These are phyloP conservation scores for Apiospora marii DNA, from an alignment of 2,329 filamentous ascomycete genomes.

Conservation along the genomic window DNA sequence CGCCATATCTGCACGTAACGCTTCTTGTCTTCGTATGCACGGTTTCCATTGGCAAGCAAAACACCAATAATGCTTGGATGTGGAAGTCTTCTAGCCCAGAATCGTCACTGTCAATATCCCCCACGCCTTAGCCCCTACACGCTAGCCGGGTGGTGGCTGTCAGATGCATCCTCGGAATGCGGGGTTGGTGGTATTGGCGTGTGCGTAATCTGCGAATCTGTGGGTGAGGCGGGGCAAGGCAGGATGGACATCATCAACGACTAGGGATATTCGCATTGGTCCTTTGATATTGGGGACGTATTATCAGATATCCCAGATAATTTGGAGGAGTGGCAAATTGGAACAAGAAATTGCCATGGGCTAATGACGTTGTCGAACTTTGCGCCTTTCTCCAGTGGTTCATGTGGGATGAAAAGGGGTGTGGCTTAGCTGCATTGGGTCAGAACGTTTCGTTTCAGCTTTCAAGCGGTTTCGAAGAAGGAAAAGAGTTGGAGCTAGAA, in stretches of 20 bases:
- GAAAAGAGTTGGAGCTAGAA: neutral
- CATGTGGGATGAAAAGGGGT: neutral
- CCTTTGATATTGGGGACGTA: neutral
- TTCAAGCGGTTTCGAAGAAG: neutral
- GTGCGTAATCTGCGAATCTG: neutral
- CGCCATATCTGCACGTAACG: neutral
- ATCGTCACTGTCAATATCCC: neutral
- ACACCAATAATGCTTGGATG: neutral
- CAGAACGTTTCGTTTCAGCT: neutral
- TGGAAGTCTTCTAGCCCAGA: slow-evolving; percentile 7
- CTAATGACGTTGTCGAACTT: neutral
- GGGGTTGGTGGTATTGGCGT: neutral
- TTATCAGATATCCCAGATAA: neutral
- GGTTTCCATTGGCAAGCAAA: neutral
- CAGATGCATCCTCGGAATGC: slow-evolving; percentile 2
- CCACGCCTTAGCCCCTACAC: neutral
- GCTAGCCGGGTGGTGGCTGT: neutral
- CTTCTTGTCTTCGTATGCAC: neutral
- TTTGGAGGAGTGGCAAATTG: no score
- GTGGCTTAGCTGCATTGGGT: neutral
- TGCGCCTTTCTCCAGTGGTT: neutral
- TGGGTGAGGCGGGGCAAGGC: no score
- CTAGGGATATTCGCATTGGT: neutral
- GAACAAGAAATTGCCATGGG: neutral
- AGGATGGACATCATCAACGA: neutral